Evolutionary conservation across 2,329 filamentous ascomycete species (phyloP).

Genomic region (Pseudogymnoascus sp.): DNA sequence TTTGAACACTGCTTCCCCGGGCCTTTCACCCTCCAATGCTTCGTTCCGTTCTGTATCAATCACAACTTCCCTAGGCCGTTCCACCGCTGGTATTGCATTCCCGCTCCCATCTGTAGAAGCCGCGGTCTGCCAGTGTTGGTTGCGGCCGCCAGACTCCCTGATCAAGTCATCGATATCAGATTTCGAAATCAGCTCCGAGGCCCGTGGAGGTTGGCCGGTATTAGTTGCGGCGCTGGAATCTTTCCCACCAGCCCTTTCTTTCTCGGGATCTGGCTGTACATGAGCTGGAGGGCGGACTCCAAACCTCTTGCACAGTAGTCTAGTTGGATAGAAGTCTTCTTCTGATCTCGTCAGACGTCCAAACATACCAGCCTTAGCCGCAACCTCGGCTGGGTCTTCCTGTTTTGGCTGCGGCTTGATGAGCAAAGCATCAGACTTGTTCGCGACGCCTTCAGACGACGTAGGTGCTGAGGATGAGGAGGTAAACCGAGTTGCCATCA

Average conservation of each 20-base stretch:
- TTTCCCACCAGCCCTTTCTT: conserved; percentile 21
- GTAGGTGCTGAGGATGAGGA: conserved; percentile 47
- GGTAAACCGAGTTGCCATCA: conserved; percentile 92
- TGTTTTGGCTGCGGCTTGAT: conserved; percentile 45
- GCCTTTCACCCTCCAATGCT: conserved; percentile 62
- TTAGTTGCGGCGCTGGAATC: neutral
- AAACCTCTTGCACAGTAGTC: conserved; percentile 89
- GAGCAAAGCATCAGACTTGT: conserved; percentile 35
- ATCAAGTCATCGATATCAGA: conserved; percentile 47
- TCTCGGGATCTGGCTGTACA: conserved; percentile 44
- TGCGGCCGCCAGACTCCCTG: conserved; percentile 33
- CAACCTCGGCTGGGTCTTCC: conserved; percentile 72
- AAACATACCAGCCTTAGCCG: conserved; percentile 87
- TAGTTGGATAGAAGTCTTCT: conserved; percentile 66
- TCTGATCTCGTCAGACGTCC: conserved; percentile 72
- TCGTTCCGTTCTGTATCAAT: conserved; percentile 71
- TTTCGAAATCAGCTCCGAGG: conserved; percentile 42
- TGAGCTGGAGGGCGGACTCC: conserved; percentile 71
- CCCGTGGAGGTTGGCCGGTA: conserved; percentile 24
- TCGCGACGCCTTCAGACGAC: conserved; percentile 31
- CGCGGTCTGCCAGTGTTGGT: conserved; percentile 19
- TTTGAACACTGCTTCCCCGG: conserved; percentile 74
- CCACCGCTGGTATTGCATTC: conserved; percentile 14
- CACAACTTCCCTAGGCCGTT: conserved; percentile 24
- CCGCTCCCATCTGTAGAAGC: neutral